Base-by-base conservation (phyloP, 768 basidiomycete genomes). In the Rhizopogon roseolus region DNA sequence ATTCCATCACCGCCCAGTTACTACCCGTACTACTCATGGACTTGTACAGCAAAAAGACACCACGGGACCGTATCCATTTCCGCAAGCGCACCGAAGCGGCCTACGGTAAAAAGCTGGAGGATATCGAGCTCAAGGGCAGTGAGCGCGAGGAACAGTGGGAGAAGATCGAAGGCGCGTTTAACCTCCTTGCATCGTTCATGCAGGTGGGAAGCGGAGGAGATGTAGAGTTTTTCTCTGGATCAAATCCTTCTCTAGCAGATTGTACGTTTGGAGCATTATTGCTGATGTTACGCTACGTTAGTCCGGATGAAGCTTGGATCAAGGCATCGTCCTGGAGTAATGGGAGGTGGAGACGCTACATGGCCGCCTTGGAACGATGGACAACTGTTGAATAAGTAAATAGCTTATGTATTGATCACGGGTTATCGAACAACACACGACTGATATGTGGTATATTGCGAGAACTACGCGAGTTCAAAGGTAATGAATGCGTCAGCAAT, bases 271-370 rank as follows among this genome's bases (percentile, higher is more conserved):
- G 59, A 22, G 63, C 58, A 13, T 57, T 57, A 27, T 55, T 70
- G 36, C 55, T 67, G 17, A 60, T 58, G 36, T 43, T 64, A 19
- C 62, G 58, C 50, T 54, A 53, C 6, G 55, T 61, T 17, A 68
- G 68, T 41, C 64, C 67, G 14, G 56, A 70, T 6, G 66, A 65
- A 17, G 63, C 57, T 8, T 68, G 65, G 62, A 45, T 50, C 1
- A 56, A 58, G 41, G 56, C 71, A 29, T 50, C 44, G n/a, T 51
- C 57, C 5, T 69, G 66, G 66, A 60, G 67, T 43, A 58, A 55
- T 14, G 66, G 67, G 22, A 54, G 58, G 54, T 72, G 71, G 71
- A 55, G 13, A 38, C 50, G 54, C 32, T 64, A 60, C 40, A 28
- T 66, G 41, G 44, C 61, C 14, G 38, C 48, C 7, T 62, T 67